A percentile compares a stretch with the other conserved stretches of the same genome.
Evolutionary conservation across 768 basidiomycete genomes (phyloP).

Genomic region (Russula ochroleuca): DNA sequence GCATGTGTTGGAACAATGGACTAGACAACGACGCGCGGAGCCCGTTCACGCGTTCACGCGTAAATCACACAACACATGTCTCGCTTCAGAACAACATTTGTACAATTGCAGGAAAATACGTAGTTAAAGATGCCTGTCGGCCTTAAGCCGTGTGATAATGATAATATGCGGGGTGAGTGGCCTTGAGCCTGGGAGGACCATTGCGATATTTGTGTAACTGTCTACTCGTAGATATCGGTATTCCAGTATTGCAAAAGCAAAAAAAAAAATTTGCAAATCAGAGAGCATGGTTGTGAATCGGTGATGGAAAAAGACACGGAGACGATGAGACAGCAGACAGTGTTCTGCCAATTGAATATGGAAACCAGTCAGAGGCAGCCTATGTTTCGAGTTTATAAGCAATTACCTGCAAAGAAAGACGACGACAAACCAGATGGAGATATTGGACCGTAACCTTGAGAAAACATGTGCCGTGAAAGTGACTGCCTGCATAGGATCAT

Average conservation of each 20-base stretch:
- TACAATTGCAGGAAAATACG: constrained; percentile 25
- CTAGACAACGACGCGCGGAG: not conserved
- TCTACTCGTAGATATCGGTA: constrained; percentile 27
- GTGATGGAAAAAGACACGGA: not conserved
- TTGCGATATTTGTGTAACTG: constrained; percentile 12
- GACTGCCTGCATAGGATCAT: constrained; percentile 2
- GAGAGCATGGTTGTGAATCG: constrained; percentile 12
- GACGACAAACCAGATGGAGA: constrained; percentile 11
- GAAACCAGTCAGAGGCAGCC: constrained; percentile 10
- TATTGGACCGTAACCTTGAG: not conserved
- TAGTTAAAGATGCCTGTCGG: constrained; percentile 24
- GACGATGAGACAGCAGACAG: not conserved
- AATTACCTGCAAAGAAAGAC: not conserved
- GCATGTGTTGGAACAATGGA: constrained; percentile 43
- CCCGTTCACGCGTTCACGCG: not conserved
- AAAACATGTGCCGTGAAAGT: constrained; percentile 4
- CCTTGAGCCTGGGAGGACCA: constrained; percentile 29
- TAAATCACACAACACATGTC: not conserved
- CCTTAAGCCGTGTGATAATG: constrained; percentile 29
- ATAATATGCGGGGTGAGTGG: constrained; percentile 25
- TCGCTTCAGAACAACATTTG: constrained; percentile 7
- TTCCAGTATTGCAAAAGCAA: constrained; percentile 17
- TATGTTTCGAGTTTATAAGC: not conserved
- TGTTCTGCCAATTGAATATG: not conserved
- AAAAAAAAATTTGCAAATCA: constrained; percentile 12